Evolutionary conservation across 108 stramenopile species (phyloP), one percentile per base, ranked within the genome.

Genomic region (Schizochytrium sp.): DNA sequence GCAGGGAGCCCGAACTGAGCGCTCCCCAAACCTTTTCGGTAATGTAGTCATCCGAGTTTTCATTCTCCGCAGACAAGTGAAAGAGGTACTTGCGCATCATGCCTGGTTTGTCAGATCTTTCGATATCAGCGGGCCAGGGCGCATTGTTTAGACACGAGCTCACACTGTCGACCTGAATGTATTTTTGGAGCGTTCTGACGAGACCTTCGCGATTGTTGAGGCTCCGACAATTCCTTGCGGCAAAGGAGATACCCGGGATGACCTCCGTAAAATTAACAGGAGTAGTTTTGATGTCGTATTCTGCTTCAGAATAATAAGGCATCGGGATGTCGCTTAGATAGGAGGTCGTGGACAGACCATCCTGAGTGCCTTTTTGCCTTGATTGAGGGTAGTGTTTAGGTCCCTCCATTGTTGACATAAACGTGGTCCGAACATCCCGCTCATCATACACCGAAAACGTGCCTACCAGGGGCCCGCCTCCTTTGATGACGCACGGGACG

Each of bases 11-110:
- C 47, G 95, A 91, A 34, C 90, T 43, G 1, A 95, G 69, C 5
- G 95, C 91, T 34, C 92, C 93, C 95, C 95, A 96, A 5, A 95
- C 71, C 58, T 93, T 91, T 34, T 94, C 92, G 5, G 96, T 95
- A 51, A 96, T 93, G 87, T 95, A 93, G 88, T 96, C 95, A 57
- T 95, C 92, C 34, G 90, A 89, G 6, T 60, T 89, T 23, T 88
- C 51, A 47, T 89, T 89, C 55, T 96, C 96, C 57, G 94, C 94
- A 23, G 94, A 93, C 60, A 96, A 89, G 87, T 94, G 92, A 58
- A 96, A 92, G 4, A 92, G 87, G 72, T 95, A 94, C 58, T 93
- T 92, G 58, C 90, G 89, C 91, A 94, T 90, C 5, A 95, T 55
- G 5, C 69, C 72, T 18, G 60, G 72, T 72, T 95, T 95, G 90